A percentile compares a stretch with the other conserved stretches of the same genome.
Evolutionary conservation across 129 eudicot species (phyloP).

Genomic region (Flaveria linearis): DNA sequence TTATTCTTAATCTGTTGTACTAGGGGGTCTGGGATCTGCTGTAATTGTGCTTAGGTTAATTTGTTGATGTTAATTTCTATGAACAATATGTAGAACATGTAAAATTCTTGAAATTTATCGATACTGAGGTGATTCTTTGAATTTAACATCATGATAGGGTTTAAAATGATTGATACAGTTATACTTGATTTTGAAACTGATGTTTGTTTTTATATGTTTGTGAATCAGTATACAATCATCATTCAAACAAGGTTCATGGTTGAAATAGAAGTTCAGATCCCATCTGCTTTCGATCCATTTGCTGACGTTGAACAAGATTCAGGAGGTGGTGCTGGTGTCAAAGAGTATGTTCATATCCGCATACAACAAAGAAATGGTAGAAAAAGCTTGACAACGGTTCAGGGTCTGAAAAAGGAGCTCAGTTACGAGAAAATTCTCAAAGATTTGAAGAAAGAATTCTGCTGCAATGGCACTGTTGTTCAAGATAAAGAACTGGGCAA

Average conservation of each 20-base stretch:
- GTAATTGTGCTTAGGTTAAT: too few species aligned
- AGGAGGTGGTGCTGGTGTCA: constrained; percentile 52
- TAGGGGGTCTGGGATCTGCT: too few species aligned
- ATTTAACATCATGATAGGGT: too few species aligned
- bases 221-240: constrained; percentile 1
- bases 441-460: constrained; percentile 52
- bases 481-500: constrained; percentile 80
- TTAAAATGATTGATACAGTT: too few species aligned
- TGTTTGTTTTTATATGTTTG: neutral
- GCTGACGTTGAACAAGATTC: constrained; percentile 55
- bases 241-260: constrained; percentile 58
- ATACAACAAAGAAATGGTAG: constrained; percentile 86
- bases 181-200: neutral
- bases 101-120: too few species aligned
- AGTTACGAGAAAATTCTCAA: constrained; percentile 81
- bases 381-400: constrained; percentile 83
- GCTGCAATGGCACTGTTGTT: constrained; percentile 66
- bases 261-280: constrained; percentile 57
- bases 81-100: too few species aligned
- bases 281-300: constrained; percentile 72
- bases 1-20: too few species aligned
- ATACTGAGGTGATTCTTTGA: too few species aligned
- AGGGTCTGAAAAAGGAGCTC: constrained; percentile 67
- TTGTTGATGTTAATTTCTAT: too few species aligned
- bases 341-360: constrained; percentile 81